phyloP scores from a whole-genome alignment of 805 yeast genomes.

The Sugiyamaella smithiae region DNA sequence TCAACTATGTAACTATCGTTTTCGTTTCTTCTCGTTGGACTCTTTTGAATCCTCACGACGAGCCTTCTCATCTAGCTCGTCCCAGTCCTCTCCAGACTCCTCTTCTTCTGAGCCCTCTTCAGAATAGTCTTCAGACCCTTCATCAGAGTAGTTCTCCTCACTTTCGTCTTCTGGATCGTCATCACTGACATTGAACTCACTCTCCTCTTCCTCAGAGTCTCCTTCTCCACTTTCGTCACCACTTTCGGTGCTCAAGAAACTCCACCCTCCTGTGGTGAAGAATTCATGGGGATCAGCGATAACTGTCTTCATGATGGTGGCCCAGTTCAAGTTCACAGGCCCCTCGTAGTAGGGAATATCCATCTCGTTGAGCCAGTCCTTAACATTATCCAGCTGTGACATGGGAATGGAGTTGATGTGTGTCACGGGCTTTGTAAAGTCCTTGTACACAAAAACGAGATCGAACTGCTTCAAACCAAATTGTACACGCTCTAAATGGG shows the following conservation, averaged over 20 bases:
- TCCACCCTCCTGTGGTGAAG: slow-evolving; percentile 95
- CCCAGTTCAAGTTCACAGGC: slow-evolving; percentile 94
- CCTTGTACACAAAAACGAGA: slow-evolving; percentile 93
- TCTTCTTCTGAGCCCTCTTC: slow-evolving; percentile 34
- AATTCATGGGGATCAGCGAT: slow-evolving; percentile 91
- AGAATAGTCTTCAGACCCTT: slow-evolving; percentile 34
- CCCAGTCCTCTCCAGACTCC: slow-evolving; percentile 49
- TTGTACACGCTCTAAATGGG: slow-evolving; percentile 94
- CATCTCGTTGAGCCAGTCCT: slow-evolving; percentile 96
- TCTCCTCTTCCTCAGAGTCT: slow-evolving; percentile 67
- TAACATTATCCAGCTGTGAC: slow-evolving; percentile 85
- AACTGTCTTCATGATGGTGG: slow-evolving; percentile 90
- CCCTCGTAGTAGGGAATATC: slow-evolving; percentile 95
- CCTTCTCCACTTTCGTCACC: slow-evolving; percentile 70
- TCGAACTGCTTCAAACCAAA: slow-evolving; percentile 96
- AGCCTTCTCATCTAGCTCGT: slow-evolving; percentile 59
- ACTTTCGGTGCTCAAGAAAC: slow-evolving; percentile 83
- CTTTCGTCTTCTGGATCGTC: slow-evolving; percentile 56
- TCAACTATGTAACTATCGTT: slow-evolving; percentile 10
- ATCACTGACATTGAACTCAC: slow-evolving; percentile 61
- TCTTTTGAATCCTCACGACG: slow-evolving; percentile 28
- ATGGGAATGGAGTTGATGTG: slow-evolving; percentile 95
- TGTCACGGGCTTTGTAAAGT: slow-evolving; percentile 79
- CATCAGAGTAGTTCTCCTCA: slow-evolving; percentile 43
- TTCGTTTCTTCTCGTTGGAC: slow-evolving; percentile 26